Conservation (phyloP, 768 basidiomycete genomes). For the Leucocoprinus birnbaumii region DNA sequence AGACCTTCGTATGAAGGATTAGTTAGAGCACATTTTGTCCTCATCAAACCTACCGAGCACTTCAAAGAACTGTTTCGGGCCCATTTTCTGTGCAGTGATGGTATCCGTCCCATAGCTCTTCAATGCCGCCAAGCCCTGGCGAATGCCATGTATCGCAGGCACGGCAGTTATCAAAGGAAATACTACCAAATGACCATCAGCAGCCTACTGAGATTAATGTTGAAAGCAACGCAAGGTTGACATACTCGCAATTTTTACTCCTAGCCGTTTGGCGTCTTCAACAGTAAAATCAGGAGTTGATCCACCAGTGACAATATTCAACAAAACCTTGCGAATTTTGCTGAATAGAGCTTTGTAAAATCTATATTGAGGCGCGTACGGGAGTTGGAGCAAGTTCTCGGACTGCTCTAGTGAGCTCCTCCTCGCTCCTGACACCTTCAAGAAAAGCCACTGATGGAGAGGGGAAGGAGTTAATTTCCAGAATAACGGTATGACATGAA, state of each 20-base stretch:
- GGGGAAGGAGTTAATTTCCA: no score
- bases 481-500: not conserved
- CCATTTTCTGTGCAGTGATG: constrained; percentile 36
- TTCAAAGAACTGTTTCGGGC: constrained; percentile 49
- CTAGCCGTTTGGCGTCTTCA: constrained; percentile 40
- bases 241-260: constrained; percentile 41
- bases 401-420: constrained; percentile 39
- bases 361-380: constrained; percentile 12
- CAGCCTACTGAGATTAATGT: not conserved
- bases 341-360: not conserved
- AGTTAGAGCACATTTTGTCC: not conserved
- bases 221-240: not conserved
- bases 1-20: constrained; percentile 17
- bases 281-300: constrained; percentile 49
- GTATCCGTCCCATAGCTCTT: constrained; percentile 50
- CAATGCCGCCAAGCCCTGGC: constrained; percentile 42
- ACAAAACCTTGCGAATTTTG: constrained; percentile 29
- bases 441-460: constrained; percentile 48
- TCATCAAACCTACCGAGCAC: constrained; percentile 37
- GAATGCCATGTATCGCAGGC: constrained; percentile 46
- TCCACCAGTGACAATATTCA: constrained; percentile 50
- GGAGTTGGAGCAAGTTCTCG: constrained; percentile 38
- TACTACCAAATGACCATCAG: constrained; percentile 24
- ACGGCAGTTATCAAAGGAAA: constrained; percentile 47
- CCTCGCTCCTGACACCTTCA: constrained; percentile 46